phyloP scores from a whole-genome alignment of 345 rosid species.

The Leavenworthia alabamica region DNA sequence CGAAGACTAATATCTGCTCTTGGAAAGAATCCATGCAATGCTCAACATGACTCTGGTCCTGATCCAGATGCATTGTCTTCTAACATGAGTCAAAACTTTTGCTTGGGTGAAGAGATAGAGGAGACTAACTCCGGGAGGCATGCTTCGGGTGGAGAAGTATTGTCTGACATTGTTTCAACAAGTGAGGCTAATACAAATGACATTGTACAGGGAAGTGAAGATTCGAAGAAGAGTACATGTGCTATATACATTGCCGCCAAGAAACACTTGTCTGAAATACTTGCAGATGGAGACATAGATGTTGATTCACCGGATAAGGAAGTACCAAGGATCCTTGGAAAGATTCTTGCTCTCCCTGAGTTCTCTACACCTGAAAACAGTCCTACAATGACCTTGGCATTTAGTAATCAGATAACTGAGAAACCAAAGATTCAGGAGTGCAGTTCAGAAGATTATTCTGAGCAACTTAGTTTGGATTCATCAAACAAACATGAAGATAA shows the following conservation, averaged over 20 bases:
- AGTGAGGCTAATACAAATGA: constrained; percentile 30
- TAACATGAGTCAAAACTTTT: constrained; percentile 13
- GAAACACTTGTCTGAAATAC: constrained; percentile 83
- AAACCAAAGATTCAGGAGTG: constrained; percentile 24
- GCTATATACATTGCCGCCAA: constrained; percentile 79
- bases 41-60: constrained; percentile 47
- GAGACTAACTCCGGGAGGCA: constrained; percentile 45
- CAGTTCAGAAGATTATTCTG: constrained; percentile 29
- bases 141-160: constrained; percentile 51
- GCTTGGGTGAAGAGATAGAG: constrained; percentile 14
- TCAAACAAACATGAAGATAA: constrained; percentile 34
- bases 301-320: constrained; percentile 40
- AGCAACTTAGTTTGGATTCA: constrained; percentile 20
- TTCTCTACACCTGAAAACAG: constrained; percentile 58
- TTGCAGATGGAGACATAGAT: constrained; percentile 45
- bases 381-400: constrained; percentile 40
- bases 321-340: constrained; percentile 58
- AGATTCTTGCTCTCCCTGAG: constrained; percentile 81
- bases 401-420: constrained; percentile 13
- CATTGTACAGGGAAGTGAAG: constrained; percentile 28
- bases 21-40: constrained; percentile 40
- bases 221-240: constrained; percentile 44
- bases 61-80: constrained; percentile 58
- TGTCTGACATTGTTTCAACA: constrained; percentile 31
- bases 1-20: constrained; percentile 47